A percentile compares a stretch with the other conserved stretches of the same genome.
Conservation (phyloP, 2,329 filamentous ascomycete genomes). For the Venturia oleaginea region DNA sequence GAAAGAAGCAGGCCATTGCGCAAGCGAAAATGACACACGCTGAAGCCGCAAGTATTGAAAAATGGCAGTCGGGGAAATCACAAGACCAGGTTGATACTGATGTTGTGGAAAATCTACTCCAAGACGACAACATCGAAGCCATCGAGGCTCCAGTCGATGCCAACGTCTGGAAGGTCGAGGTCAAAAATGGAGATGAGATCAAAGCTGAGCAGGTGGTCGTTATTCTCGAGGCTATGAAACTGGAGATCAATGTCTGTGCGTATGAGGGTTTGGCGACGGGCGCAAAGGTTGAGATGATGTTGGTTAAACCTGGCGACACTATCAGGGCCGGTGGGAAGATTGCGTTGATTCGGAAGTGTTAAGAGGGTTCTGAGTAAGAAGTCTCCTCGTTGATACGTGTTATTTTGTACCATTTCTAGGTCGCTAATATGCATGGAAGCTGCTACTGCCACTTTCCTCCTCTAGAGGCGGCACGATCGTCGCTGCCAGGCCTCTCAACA, state of each 20-base stretch:
- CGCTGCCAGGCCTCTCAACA: too few relatives aligned
- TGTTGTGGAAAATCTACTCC: constrained; percentile 11
- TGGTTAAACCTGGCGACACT: constrained; percentile 32
- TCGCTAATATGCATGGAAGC: too few relatives aligned
- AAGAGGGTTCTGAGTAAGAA: too few relatives aligned
- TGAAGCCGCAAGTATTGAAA: constrained; percentile 23
- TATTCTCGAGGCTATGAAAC: constrained; percentile 50
- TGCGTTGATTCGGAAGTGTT: background rate
- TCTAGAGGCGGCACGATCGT: too few relatives aligned
- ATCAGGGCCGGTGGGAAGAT: constrained; percentile 23
- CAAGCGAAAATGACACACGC: constrained; percentile 17
- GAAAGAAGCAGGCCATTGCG: background rate
- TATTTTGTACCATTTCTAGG: too few relatives aligned
- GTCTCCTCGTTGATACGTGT: too few relatives aligned
- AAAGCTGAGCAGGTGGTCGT: constrained; percentile 34
- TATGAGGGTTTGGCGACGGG: constrained; percentile 21
- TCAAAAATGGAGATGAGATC: constrained; percentile 34
- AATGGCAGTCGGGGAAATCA: constrained; percentile 23
- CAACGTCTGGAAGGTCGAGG: constrained; percentile 46
- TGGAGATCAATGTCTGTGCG: constrained; percentile 41
- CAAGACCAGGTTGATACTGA: constrained; percentile 15
- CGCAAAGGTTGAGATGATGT: constrained; percentile 30
- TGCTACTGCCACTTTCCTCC: too few relatives aligned
- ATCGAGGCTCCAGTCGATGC: constrained; percentile 39
- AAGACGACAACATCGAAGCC: constrained; percentile 22